Conservation (phyloP, 2,329 filamentous ascomycete species). For the Calonectria hawksworthii region DNA sequence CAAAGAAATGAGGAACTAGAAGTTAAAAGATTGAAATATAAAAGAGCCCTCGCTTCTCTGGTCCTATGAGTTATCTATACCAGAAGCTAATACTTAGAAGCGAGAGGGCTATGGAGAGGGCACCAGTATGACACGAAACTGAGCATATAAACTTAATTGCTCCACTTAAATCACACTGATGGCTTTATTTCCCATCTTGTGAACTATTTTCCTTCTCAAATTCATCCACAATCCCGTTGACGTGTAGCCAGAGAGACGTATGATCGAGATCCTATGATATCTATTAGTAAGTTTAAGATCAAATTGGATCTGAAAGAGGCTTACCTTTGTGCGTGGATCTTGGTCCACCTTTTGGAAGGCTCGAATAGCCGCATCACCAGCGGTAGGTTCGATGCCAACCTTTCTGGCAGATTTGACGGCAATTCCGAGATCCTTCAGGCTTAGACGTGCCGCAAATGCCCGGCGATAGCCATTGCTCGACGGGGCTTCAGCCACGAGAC, state of each 20-base stretch:
- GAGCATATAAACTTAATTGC: too few relatives aligned
- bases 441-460: conserved; percentile 18
- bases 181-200: background rate
- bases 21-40: too few relatives aligned
- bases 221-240: conserved; percentile 12
- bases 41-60: too few relatives aligned
- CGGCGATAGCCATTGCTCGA: conserved; percentile 25
- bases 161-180: background rate
- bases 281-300: background rate
- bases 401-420: conserved; percentile 12
- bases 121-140: too few relatives aligned
- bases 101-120: too few relatives aligned
- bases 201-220: background rate
- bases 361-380: conserved; percentile 16
- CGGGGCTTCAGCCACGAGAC: conserved; percentile 24
- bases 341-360: conserved; percentile 4
- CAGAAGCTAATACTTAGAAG: too few relatives aligned
- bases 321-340: conserved; percentile 16
- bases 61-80: too few relatives aligned
- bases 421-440: conserved; percentile 17
- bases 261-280: conserved; percentile 9
- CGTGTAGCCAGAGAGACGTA: conserved; percentile 16
- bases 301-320: background rate
- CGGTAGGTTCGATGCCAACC: background rate
- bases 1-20: too few relatives aligned